Conservation (phyloP, 2,329 filamentous ascomycete genomes). For the Paramyrothecium sp. region DNA sequence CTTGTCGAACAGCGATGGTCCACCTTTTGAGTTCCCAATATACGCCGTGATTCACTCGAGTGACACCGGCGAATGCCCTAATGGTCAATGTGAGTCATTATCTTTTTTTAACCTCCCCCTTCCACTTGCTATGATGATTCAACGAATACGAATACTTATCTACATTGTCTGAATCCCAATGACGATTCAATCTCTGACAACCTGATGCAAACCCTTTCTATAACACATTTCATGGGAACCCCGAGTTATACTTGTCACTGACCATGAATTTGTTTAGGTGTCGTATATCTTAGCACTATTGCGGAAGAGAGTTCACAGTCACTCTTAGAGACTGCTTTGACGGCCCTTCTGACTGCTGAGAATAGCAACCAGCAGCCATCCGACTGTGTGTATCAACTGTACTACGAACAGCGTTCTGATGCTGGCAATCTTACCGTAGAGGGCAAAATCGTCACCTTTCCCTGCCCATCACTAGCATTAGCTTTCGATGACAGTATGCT, state of each 20-base stretch:
- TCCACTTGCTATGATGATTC: constrained; percentile 74
- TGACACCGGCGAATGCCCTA: constrained; percentile 88
- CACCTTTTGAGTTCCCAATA: constrained; percentile 42
- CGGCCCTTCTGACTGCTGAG: constrained; percentile 31
- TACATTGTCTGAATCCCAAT: constrained; percentile 98
- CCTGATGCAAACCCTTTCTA: constrained; percentile 61
- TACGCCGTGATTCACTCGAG: constrained; percentile 74
- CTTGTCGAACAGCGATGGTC: constrained; percentile 30
- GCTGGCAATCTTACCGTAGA: constrained; percentile 26
- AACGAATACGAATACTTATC: constrained; percentile 89
- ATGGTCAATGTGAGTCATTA: constrained; percentile 78
- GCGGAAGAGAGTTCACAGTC: constrained; percentile 29
- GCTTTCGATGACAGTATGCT: constrained; percentile 73
- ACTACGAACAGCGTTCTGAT: constrained; percentile 51
- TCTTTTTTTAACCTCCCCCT: constrained; percentile 13
- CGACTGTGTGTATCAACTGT: constrained; percentile 47
- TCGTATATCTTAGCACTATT: constrained; percentile 36
- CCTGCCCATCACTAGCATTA: constrained; percentile 60
- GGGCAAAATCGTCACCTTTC: constrained; percentile 53
- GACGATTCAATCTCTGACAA: constrained; percentile 90
- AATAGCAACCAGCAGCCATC: constrained; percentile 22
- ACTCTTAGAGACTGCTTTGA: constrained; percentile 38
- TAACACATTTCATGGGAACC: constrained; percentile 5
- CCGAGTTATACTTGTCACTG: constrained; percentile 24
- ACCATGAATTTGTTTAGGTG: constrained; percentile 24